A percentile compares a stretch with the other conserved stretches of the same genome.
Conservation (phyloP, 305 asterid species). For the Fraxinus albicans region DNA sequence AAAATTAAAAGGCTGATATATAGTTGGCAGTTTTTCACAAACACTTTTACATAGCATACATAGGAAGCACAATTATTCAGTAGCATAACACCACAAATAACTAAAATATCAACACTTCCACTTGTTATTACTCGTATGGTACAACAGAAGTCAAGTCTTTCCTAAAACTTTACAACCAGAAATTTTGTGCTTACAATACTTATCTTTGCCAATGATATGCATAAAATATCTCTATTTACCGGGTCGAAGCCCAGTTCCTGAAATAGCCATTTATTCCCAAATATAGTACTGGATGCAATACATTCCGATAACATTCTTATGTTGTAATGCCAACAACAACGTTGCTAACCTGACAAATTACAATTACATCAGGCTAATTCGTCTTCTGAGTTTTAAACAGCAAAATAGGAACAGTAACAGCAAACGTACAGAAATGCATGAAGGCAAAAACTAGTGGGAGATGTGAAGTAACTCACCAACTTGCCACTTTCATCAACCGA, state of each 20-base stretch:
- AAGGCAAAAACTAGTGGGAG: background rate
- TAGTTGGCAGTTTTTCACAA: background rate
- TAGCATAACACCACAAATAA: background rate
- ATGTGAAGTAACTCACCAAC: slow-evolving; percentile 34
- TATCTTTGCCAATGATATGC: background rate
- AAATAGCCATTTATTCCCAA: background rate
- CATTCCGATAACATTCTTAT: slow-evolving; percentile 9
- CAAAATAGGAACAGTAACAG: background rate
- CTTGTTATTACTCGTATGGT: background rate
- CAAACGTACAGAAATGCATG: background rate
- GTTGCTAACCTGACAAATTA: slow-evolving; percentile 37
- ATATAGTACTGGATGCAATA: background rate
- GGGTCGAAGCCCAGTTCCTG: background rate
- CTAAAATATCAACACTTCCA: background rate
- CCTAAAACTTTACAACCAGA: background rate
- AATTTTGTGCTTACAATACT: background rate
- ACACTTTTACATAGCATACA: background rate
- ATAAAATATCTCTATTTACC: background rate
- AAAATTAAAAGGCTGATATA: too few relatives aligned
- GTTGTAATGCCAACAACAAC: slow-evolving; percentile 52
- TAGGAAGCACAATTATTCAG: background rate
- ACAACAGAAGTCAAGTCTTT: background rate
- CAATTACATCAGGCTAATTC: background rate
- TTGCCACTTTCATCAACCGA: slow-evolving; percentile 49
- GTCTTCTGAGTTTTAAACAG: background rate